Percentiles rank a stretch among this genome's conserved stretches.
Evolutionary conservation across 345 rosid species (phyloP).

Genomic region (Lagerstroemia speciosa): DNA sequence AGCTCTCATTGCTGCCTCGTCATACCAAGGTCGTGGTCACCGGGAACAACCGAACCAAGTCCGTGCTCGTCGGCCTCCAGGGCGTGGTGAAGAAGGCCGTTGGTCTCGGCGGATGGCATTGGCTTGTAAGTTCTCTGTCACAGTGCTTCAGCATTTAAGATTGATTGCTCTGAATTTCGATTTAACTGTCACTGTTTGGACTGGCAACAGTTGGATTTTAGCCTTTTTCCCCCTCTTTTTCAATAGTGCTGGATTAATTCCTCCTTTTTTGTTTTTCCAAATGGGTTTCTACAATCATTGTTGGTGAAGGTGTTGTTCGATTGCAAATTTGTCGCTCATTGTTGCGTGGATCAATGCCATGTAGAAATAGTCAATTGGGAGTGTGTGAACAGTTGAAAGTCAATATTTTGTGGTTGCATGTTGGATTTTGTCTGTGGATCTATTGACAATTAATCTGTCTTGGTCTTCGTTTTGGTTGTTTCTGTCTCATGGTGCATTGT

Average conservation of each 20-base stretch:
- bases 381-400: not conserved
- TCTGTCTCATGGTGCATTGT: not conserved
- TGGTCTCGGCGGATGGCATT: constrained; percentile 99
- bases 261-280: constrained; percentile 11
- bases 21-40: constrained; percentile 95
- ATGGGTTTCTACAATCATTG: not conserved
- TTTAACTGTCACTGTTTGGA: not conserved
- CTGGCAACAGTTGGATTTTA: not conserved
- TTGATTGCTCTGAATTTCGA: constrained; percentile 1
- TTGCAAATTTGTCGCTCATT: not conserved
- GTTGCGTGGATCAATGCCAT: not conserved
- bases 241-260: constrained; percentile 23
- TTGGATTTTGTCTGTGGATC: not conserved
- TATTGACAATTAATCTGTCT: not conserved
- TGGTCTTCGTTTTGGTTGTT: not conserved
- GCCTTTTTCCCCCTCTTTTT: constrained; percentile 2
- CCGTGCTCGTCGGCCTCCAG: constrained; percentile 91
- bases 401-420: constrained; percentile 1
- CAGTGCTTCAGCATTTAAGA: not conserved
- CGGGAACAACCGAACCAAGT: constrained; percentile 93
- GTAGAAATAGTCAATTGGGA: not conserved
- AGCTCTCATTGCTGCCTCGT: constrained; percentile 88
- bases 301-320: not conserved
- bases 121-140: constrained; percentile 56
- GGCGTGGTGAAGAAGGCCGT: constrained; percentile 98